phyloP scores from a whole-genome alignment of 805 yeast genomes.

The Metschnikowia cerradonensis region DNA sequence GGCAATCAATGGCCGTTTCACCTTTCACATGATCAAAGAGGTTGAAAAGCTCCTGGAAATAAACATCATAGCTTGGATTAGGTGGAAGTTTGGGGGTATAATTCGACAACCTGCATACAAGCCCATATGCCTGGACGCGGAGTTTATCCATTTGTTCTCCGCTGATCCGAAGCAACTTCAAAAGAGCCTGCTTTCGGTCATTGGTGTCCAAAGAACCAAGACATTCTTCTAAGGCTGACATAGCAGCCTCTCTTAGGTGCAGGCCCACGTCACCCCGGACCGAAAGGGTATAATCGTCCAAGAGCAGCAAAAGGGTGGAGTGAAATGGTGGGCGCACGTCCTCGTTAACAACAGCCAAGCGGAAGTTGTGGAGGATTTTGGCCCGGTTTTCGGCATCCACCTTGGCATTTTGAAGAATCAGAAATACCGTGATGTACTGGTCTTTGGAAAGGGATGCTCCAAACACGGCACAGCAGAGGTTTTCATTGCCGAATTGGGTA shows the following conservation, averaged over 20 bases:
- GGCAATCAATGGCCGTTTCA: conserved; percentile 1
- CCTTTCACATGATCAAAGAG: conserved; percentile 11
- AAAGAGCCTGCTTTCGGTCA: neutral
- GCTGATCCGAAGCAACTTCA: conserved; percentile 50
- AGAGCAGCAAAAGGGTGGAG: conserved; percentile 25
- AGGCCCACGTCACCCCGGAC: conserved; percentile 93
- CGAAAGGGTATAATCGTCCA: conserved; percentile 76
- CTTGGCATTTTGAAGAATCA: conserved; percentile 20
- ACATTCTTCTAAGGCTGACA: conserved; percentile 17
- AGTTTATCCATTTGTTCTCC: conserved; percentile 62
- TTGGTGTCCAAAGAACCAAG: neutral
- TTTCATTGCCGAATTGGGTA: conserved; percentile 30
- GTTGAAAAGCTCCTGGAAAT: conserved; percentile 22
- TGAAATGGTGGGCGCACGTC: conserved; percentile 6
- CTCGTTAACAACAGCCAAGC: conserved; percentile 16
- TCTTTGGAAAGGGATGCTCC: conserved; percentile 12
- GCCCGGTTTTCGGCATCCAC: conserved; percentile 31
- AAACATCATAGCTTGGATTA: conserved; percentile 7
- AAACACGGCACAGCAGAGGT: conserved; percentile 37
- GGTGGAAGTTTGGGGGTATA: neutral
- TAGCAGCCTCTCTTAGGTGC: conserved; percentile 53
- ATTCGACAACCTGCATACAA: conserved; percentile 27
- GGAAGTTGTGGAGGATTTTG: conserved; percentile 20
- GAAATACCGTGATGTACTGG: conserved; percentile 21
- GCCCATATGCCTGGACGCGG: conserved; percentile 37